Conservation (phyloP, 257 asterid genomes). For the Orobanche coerulescens region DNA sequence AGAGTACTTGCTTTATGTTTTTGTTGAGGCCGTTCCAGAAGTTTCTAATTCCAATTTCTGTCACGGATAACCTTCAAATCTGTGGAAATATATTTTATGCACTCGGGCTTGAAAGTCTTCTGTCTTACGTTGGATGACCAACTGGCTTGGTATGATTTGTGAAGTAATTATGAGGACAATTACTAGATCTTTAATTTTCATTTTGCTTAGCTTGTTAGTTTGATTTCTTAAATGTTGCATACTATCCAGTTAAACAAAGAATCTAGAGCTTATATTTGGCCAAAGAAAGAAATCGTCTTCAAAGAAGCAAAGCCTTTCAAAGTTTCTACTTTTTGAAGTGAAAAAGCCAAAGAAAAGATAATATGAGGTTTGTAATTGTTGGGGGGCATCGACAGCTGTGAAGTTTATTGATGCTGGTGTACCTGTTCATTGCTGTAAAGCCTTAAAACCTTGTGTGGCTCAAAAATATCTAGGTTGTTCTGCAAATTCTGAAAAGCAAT, state of each 20-base stretch:
- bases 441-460: conserved; percentile 60
- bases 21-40: conserved; percentile 36
- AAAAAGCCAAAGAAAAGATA: conserved; percentile 48
- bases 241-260: conserved; percentile 82
- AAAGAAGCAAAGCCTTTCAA: conserved; percentile 71
- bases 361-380: conserved; percentile 37
- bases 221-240: conserved; percentile 65
- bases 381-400: conserved; percentile 49
- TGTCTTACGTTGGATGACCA: conserved; percentile 26
- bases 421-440: conserved; percentile 58
- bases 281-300: conserved; percentile 80
- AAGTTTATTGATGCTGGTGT: conserved; percentile 63
- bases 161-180: conserved; percentile 36
- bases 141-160: conserved; percentile 39
- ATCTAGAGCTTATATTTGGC: conserved; percentile 78
- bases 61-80: conserved; percentile 40
- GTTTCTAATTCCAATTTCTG: conserved; percentile 41
- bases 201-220: conserved; percentile 27
- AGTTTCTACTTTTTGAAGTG: conserved; percentile 63
- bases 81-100: conserved; percentile 28
- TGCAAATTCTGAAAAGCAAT: conserved; percentile 46
- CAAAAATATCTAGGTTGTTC: conserved; percentile 50
- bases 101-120: conserved; percentile 21
- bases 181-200: conserved; percentile 22
- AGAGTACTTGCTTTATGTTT: conserved; percentile 30